phyloP scores from a whole-genome alignment of 2,329 filamentous ascomycete species.

The Neonectria punicea region DNA sequence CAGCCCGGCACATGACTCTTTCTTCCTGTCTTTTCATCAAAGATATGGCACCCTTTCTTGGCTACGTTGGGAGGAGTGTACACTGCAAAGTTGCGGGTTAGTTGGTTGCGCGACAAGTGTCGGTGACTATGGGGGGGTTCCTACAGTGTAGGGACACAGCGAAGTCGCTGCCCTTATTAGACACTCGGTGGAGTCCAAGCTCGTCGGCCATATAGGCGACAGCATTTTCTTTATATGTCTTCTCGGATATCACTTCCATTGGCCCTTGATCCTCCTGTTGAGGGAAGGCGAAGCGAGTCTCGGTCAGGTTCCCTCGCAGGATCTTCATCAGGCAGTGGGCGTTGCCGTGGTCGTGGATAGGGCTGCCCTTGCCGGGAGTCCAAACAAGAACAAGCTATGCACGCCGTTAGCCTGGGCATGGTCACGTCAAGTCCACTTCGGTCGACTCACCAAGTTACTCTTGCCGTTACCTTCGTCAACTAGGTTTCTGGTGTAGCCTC shows the following conservation, averaged over 20 bases:
- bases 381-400: slow-evolving; percentile 85
- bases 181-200: slow-evolving; percentile 85
- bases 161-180: slow-evolving; percentile 78
- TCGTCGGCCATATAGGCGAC: slow-evolving; percentile 94
- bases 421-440: slow-evolving; percentile 18
- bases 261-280: slow-evolving; percentile 59
- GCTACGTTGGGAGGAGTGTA: slow-evolving; percentile 93
- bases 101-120: slow-evolving; percentile 47
- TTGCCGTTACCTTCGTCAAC: slow-evolving; percentile 90
- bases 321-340: slow-evolving; percentile 95
- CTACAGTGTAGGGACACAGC: slow-evolving; percentile 85
- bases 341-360: slow-evolving; percentile 89
- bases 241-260: slow-evolving; percentile 73
- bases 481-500: slow-evolving; percentile 86
- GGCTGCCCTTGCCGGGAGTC: slow-evolving; percentile 84
- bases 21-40: slow-evolving; percentile 80
- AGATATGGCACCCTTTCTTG: slow-evolving; percentile 82
- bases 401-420: slow-evolving; percentile 30
- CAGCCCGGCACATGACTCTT: slow-evolving; percentile 76
- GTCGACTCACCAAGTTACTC: slow-evolving; percentile 71
- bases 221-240: slow-evolving; percentile 73
- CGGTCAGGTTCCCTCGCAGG: slow-evolving; percentile 79
- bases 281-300: slow-evolving; percentile 85
- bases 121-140: slow-evolving; percentile 42
- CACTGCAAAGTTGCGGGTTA: slow-evolving; percentile 58